These are phyloP conservation scores for Tremellales sp. DNA, from an alignment of 1,284 basidiomycete species.

Conservation along the genomic window DNA sequence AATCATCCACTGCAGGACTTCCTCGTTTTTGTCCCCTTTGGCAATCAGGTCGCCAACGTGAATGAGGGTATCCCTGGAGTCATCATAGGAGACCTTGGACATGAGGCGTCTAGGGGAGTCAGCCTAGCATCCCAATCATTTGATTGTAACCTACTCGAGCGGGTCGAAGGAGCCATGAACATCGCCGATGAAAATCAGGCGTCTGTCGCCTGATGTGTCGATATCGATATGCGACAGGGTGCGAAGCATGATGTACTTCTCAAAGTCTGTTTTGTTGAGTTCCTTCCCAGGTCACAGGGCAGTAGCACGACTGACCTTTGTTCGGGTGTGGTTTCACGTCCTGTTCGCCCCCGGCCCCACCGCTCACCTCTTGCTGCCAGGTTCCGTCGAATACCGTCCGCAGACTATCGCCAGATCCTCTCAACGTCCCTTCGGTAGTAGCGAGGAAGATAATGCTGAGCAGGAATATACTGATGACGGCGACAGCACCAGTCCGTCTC, in stretches of 20 bases:
- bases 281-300: background rate
- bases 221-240: constrained; percentile 28
- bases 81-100: constrained; percentile 58
- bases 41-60: constrained; percentile 76
- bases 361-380: constrained; percentile 17
- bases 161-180: constrained; percentile 73
- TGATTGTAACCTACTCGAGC: constrained; percentile 56
- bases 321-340: constrained; percentile 7
- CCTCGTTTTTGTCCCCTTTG: constrained; percentile 64
- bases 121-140: background rate
- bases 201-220: constrained; percentile 34
- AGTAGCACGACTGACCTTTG: constrained; percentile 6
- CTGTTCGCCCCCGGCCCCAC: constrained; percentile 6
- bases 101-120: constrained; percentile 57
- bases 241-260: constrained; percentile 38
- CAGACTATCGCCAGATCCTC: constrained; percentile 9
- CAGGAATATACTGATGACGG: constrained; percentile 41
- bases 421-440: constrained; percentile 8
- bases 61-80: constrained; percentile 62
- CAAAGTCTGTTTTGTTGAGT: constrained; percentile 27
- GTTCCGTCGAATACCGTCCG: constrained; percentile 20
- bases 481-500: constrained; percentile 30
- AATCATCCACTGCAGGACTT: constrained; percentile 63
- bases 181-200: constrained; percentile 73
- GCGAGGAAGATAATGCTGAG: constrained; percentile 34